These are phyloP conservation scores for Candida verbasci DNA, from an alignment of 805 yeast species.

Conservation along the genomic window DNA sequence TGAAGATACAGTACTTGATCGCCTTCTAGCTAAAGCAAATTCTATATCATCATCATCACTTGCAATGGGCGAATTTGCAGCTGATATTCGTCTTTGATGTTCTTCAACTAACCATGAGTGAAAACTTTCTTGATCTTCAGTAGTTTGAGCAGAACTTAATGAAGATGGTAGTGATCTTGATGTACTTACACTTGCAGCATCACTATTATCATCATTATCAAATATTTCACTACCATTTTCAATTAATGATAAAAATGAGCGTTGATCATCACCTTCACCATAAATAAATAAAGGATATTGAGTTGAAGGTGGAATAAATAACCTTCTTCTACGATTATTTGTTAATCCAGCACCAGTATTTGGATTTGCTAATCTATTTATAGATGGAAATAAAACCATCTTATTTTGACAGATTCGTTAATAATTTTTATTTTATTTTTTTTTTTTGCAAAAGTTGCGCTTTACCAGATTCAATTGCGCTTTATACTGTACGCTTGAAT, in stretches of 20 bases:
- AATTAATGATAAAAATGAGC: slow-evolving; percentile 38
- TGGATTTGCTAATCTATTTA: slow-evolving; percentile 40
- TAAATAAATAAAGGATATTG: slow-evolving; percentile 37
- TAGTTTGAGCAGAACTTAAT: slow-evolving; percentile 29
- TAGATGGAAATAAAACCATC: slow-evolving; percentile 39
- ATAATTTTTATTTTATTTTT: neutral
- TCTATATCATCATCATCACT: slow-evolving; percentile 5
- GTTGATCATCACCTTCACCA: slow-evolving; percentile 41
- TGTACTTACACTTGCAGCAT: slow-evolving; percentile 37
- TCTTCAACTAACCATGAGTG: slow-evolving; percentile 42
- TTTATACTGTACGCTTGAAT: no score
- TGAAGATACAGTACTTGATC: slow-evolving; percentile 10
- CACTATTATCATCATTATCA: slow-evolving; percentile 28
- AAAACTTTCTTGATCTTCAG: slow-evolving; percentile 36
- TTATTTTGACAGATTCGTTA: neutral
- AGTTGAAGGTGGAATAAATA: slow-evolving; percentile 43
- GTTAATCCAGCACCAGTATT: slow-evolving; percentile 25
- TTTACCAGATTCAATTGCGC: no score
- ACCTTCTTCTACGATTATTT: slow-evolving; percentile 34
- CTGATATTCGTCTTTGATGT: slow-evolving; percentile 32
- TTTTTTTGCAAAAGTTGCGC: no score
- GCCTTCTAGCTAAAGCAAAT: slow-evolving; percentile 7
- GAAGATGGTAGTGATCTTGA: slow-evolving; percentile 41
- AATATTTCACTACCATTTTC: slow-evolving; percentile 29
- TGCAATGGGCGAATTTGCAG: slow-evolving; percentile 10